phyloP scores from a whole-genome alignment of 345 rosid genomes.

The Eucalyptus tenuipes region DNA sequence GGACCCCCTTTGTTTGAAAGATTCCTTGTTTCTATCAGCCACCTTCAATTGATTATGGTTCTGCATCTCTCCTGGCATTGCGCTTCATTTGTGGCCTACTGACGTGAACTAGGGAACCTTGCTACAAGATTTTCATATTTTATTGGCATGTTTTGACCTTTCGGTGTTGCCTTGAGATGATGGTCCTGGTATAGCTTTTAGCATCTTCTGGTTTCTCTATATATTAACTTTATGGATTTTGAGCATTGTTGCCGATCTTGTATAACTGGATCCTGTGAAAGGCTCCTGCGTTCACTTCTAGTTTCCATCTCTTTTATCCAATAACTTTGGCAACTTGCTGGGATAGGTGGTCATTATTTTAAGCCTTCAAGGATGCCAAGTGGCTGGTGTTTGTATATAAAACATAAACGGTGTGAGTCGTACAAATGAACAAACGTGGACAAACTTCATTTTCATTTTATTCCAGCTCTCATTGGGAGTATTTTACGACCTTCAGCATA shows the following conservation, averaged over 20 bases:
- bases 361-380: not conserved
- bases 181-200: not conserved
- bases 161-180: not conserved
- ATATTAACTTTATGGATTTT: not conserved
- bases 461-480: no score
- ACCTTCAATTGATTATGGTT: no score
- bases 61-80: not conserved
- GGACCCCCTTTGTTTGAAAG: no score
- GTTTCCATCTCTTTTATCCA: not conserved
- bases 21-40: no score
- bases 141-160: not conserved
- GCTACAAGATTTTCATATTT: not conserved
- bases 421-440: no score
- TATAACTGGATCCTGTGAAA: no score
- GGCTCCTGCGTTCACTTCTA: not conserved
- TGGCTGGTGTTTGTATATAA: not conserved
- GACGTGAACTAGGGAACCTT: not conserved
- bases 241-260: no score
- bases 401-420: no score
- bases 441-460: no score
- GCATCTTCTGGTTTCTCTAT: not conserved
- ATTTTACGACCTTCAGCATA: no score
- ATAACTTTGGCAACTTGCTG: not conserved
- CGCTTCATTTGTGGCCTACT: not conserved
- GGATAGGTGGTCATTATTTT: not conserved